phyloP scores from a whole-genome alignment of 495 filamentous ascomycete genomes.

The Astrothelium subdiscretum region DNA sequence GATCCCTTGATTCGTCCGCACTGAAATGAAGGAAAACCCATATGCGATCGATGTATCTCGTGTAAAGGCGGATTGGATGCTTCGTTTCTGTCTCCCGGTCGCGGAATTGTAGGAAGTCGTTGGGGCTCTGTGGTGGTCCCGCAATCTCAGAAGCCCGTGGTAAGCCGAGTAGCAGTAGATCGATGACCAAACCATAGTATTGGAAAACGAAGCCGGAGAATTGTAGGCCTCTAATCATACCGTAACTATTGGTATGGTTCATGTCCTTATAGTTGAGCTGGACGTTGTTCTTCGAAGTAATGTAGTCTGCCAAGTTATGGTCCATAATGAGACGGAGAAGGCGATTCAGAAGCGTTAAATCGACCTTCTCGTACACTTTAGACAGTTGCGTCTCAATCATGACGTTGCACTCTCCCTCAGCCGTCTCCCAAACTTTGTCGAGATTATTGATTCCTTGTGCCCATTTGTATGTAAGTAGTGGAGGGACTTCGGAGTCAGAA shows the following conservation, averaged over 20 bases:
- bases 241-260: conserved; percentile 99
- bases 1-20: conserved; percentile 86
- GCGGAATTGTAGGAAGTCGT: conserved; percentile 96
- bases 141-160: conserved; percentile 95
- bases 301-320: conserved; percentile 98
- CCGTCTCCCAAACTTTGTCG: conserved; percentile 91
- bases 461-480: conserved; percentile 95
- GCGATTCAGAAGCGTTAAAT: conserved; percentile 89
- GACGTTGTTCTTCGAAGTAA: conserved; percentile 98
- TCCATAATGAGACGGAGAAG: conserved; percentile 96
- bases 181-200: conserved; percentile 93
- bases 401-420: conserved; percentile 95
- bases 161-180: conserved; percentile 82
- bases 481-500: conserved; percentile 97
- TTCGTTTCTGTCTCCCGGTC: conserved; percentile 81
- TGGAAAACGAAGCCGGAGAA: conserved; percentile 99
- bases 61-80: conserved; percentile 94
- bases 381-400: conserved; percentile 98
- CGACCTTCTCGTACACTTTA: conserved; percentile 99
- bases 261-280: conserved; percentile 99
- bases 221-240: conserved; percentile 92
- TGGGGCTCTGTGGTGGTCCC: conserved; percentile 88
- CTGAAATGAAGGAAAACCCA: conserved; percentile 96
- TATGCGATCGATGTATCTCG: conserved; percentile 93
- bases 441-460: conserved; percentile 99